Base-by-base conservation (phyloP, 164 flowering plant species). In the Macadamia integrifolia region DNA sequence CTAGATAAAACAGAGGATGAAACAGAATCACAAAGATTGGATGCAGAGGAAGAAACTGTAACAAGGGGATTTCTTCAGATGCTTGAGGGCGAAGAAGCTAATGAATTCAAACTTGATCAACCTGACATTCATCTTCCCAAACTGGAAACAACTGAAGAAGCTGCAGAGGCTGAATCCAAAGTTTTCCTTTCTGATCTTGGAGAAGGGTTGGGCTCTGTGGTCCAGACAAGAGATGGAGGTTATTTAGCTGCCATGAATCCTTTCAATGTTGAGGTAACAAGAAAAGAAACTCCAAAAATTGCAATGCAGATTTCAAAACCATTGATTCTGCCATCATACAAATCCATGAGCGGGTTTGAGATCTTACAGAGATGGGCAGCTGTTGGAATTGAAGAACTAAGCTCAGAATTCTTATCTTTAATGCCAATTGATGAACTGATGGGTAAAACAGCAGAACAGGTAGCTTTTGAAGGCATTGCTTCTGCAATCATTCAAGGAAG, bases 401-500 rank as follows among this genome's bases (percentile, higher is more conserved):
- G 81, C 75, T 79, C 92, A 6, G 72, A 78, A 66, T 66, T 89
- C 46, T 56, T 81, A n/a, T 76, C 91, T 8, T 55, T 74, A 62
- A 87, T 88, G 85, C 83, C 91, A 13, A 78, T 91, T 69, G 95
- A 94, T 67, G 97, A 93, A 49, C 76, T 93, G 48, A 71, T 74
- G 52, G 97, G 93, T 12, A 91, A 93, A 77, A 90, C 98, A 6
- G 93, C 95, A 6, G 96, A 90, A 70, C 98, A 93, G 75, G 74
- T 91, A 58, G 96, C 98, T 31, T 93, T 93, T 57, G 98, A 93
- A 77, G 98, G 98, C 67, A 87, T 93, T 60, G 95, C 97, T 60
- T 84, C 94, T 0, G 93, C 92, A 30, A 86, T 93, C 67, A 90
- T 93, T 72, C 83, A 82, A 9, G 97, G 96, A 4, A 80, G 98